Evolutionary conservation across 2,329 filamentous ascomycete genomes (phyloP).

Genomic region (Cladorrhinum sp.): DNA sequence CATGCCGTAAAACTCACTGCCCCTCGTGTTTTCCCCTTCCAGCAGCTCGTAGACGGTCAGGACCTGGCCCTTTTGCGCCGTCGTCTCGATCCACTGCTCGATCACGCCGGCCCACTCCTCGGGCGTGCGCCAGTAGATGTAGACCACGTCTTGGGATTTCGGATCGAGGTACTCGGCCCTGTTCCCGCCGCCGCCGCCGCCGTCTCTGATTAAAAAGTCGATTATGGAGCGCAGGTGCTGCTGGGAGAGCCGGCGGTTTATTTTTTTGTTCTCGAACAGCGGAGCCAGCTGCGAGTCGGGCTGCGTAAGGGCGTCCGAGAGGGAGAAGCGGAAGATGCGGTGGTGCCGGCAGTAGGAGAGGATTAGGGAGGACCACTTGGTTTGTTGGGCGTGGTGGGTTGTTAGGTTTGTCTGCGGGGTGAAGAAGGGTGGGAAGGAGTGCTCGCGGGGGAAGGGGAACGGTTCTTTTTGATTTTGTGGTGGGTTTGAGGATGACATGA

Average conservation of each 20-base stretch:
- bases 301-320: conserved; percentile 45
- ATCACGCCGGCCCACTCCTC: conserved; percentile 87
- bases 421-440: conserved; percentile 83
- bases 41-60: conserved; percentile 89
- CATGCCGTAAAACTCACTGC: conserved; percentile 85
- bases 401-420: conserved; percentile 72
- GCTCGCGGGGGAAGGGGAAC: conserved; percentile 61
- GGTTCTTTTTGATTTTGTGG: no score
- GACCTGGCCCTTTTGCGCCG: conserved; percentile 83
- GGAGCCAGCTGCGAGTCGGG: no score
- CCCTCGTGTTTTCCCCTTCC: conserved; percentile 76
- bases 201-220: conserved; percentile 57
- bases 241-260: conserved; percentile 50
- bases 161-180: conserved; percentile 62
- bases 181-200: no score
- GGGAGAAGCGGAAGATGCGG: conserved; percentile 70
- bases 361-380: conserved; percentile 83
- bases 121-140: conserved; percentile 80
- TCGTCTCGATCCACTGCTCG: conserved; percentile 79
- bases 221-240: conserved; percentile 57
- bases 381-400: conserved; percentile 71
- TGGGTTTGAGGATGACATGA: neutral
- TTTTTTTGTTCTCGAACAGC: conserved; percentile 57
- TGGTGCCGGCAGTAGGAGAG: conserved; percentile 79
- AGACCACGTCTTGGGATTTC: conserved; percentile 49